Evolutionary conservation across 1,139 yeast species (phyloP), one percentile per base, ranked within the genome.

Genomic region (Blastobotrys elegans): DNA sequence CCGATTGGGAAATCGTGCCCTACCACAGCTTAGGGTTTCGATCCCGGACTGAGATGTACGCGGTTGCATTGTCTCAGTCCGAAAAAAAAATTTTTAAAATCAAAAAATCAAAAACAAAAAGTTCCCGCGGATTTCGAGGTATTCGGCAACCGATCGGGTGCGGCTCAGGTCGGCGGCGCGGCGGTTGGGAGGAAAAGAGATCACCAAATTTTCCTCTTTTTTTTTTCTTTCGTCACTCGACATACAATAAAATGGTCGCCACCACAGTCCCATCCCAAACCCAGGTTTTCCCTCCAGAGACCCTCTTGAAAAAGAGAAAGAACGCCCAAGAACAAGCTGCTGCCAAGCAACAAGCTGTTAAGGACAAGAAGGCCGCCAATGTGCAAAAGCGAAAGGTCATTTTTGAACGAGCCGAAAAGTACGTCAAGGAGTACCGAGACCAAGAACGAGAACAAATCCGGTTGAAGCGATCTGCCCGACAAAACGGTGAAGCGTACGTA

Each of bases 321-420:
- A 84, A 90, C 75, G 63, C 62, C 49, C 68, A 67, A 53, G 65
- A 64, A 50, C 51, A 55, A 46, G 57, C 56, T 37, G 62, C 58
- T 46, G 56, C 89, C 83, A 77, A 82, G 59, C 52, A 56, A 54
- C 55, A 53, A 48, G 59, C 55, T 31, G 59, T 57, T 66, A 81
- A 84, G 63, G 92, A 82, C 69, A 82, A 84, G 76, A 82, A 87
- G 72, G 87, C 90, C 69, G 95, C 92, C 68, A 84, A 94, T 77
- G 82, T 84, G 79, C 83, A 83, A 72, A 92, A 90, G 86, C 88
- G 97, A 80, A 82, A 87, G 71, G 92, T 89, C 69, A 82, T 90
- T 77, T 85, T 84, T 75, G 89, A 88, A 75, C 90, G 98, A 83
- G 92, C 96, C 69, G 97, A 95, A 78, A 90, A 90, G 75, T 92